Evolutionary conservation across 345 rosid genomes (phyloP), one percentile per base, ranked within the genome.

Genomic region (Populus pruinosa): DNA sequence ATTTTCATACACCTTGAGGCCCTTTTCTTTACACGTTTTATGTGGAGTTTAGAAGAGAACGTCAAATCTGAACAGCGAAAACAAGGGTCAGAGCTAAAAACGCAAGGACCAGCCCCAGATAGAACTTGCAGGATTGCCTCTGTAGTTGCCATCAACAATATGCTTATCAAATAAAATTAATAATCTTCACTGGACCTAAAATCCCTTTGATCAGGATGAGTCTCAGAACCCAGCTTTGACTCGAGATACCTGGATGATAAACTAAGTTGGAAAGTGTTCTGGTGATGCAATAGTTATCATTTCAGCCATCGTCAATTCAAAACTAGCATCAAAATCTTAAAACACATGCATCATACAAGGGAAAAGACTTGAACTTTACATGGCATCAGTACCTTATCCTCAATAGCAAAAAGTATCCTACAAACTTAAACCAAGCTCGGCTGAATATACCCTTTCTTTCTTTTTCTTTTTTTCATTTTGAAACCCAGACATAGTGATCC

Each of bases 51-150:
- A 25, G 82, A 83, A 66, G 80, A 75, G 72, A 64, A 81, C 38
- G 69, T 36, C 27, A 62, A 76, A 77, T 77, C 83, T 38, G 44
- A 76, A 79, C 70, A 47, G 81, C 80, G 63, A 67, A 68, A 68
- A 81, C 73, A 71, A 27, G 63, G 69, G 71, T 85, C 83, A 75
- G 82, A 75, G 70, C 82, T 67, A 44, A 81, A 80, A 79, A 78
- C 47, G 76, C 35, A 77, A 73, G 85, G 85, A 41, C 66, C 84
- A 82, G 84, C 75, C 82, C 89, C 82, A 13, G 86, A 80, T 13
- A 87, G 81, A 73, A 86, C 82, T 70, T 87, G 90, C 65, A 86
- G 84, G 76, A 85, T 87, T 75, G 81, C 87, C 82, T 88, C 89
- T 25, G 73, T 77, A 85, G 89, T 83, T 77, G 83, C 91, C 90